Base-by-base conservation (phyloP, 73 alveolate species). In the Paraurostyla sp. region DNA sequence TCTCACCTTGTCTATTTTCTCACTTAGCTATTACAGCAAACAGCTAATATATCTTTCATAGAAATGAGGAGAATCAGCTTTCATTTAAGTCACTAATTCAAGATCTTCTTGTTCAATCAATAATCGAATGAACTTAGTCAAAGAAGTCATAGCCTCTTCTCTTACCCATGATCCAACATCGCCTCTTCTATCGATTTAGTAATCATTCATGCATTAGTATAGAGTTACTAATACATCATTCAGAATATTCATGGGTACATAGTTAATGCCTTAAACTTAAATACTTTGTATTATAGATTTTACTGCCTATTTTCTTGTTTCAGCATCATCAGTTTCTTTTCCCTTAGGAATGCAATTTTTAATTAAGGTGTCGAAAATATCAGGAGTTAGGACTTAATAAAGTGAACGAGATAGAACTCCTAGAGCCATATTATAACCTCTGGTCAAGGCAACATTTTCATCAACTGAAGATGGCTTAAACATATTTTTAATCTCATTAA, bases 161-260 rank as follows among this genome's bases (percentile, higher is more conserved):
- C 99, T 81, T 48, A 97, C 97, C 98, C 98, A 95, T 20, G 95
- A 82, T 16, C 99, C 99, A 0, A 95, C 98, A 86, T 97, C 99
- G 22, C 99, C 99, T 50, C 98, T 84, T 90, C 92, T 93, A 59
- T 96, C 98, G 32, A 93, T 87, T 22, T 93, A 85, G 71, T 97
- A 96, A 83, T 97, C 98, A 48, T 95, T 91, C 75, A 93, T 82
- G 85, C 96, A 65, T 29, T 60, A 80, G 65, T 63, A 85, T 50
- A 97, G 56, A 20, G 92, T 76, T 9, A 89, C 95, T 36, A 93
- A 50, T 20, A 90, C 69, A 23, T 63, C 71, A 45, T 76, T 48
- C 51, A 93, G 83, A 6, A 87, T 42, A 32, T 83, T 95, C 27
- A 63, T 20, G 0, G 71, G 82, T 29, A 92, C 59, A 54, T 81